Evolutionary conservation across 2,329 filamentous ascomycete species (phyloP), one percentile per base, ranked within the genome.

Genomic region (Verticillium longisporum): DNA sequence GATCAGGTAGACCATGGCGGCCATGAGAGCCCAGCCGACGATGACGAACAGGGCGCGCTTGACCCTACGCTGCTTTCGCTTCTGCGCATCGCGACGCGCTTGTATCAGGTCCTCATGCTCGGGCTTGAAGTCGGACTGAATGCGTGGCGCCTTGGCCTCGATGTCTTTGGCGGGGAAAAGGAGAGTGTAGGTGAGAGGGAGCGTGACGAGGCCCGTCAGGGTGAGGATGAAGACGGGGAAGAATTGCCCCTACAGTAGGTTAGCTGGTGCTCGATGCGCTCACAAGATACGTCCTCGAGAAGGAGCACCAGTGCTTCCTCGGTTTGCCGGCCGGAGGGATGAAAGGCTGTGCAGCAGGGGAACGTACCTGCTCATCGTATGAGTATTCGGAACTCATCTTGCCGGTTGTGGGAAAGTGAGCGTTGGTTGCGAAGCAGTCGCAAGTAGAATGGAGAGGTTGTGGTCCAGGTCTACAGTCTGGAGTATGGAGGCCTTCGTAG

Each of bases 171-270:
- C 90, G 55, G 91, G 87, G 73, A 88, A 89, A 70, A 97, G 83
- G 68, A 97, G 87, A 66, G 88, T 90, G 77, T 96, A 97, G 70
- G 94, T 96, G 71, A 96, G 83, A 64, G 94, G 93, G 62, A 97
- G 78, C 37, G 95, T 97, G 76, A 97, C 84, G 67, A 99, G 86
- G 71, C 88, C 88, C 65, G 89, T 87, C 71, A 98, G 83, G 54
- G 93, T 97, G 73, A 97, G 88, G 78, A 98, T 89, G 82, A 99
- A 99, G 85, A 96, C 97, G 68, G 96, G 95, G 83, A 97, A 99
- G 82, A 97, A 97, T 85, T 97, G 91, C 70, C 92, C 93, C 86
- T 95, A 63, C 32, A n/a, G 37, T 11, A 15, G 45, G 34, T 59
- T 50, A 59, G 58, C 37, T 9, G 15, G 7, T 14, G 11, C 33